Evolutionary conservation across 179 eudicot genomes (phyloP).

Genomic region (Silene noctiflora): DNA sequence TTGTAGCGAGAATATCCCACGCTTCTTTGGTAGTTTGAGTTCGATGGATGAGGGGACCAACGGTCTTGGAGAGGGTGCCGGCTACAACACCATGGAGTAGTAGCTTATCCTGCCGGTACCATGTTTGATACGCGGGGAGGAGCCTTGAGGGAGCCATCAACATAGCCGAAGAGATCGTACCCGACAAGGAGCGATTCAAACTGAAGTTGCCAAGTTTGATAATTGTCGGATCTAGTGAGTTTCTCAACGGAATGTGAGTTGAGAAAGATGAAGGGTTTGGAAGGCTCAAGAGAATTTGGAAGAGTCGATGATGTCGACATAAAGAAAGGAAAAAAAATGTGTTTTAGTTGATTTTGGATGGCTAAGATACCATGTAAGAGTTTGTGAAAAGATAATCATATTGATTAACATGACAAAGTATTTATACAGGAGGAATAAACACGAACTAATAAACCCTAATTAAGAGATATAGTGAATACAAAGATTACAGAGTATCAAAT

Average conservation of each 20-base stretch:
- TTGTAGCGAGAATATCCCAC: neutral
- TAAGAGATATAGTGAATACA: too few species aligned
- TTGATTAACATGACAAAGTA: too few species aligned
- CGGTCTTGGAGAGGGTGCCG: neutral
- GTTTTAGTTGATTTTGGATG: too few species aligned
- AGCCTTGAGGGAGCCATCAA: neutral
- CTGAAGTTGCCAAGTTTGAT: neutral
- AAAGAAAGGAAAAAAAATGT: too few species aligned
- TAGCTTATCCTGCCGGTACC: neutral
- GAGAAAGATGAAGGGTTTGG: too few species aligned
- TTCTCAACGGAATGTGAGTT: neutral
- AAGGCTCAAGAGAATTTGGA: too few species aligned
- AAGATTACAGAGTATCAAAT: too few species aligned
- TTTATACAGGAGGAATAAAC: too few species aligned
- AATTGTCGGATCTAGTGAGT: neutral
- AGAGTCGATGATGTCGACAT: too few species aligned
- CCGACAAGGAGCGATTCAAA: neutral
- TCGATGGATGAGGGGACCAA: neutral
- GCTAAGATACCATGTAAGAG: too few species aligned
- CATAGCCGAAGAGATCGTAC: neutral
- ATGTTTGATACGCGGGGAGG: neutral
- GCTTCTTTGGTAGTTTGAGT: neutral
- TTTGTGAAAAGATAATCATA: too few species aligned
- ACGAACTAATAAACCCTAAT: too few species aligned
- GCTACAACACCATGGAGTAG: neutral